Percentiles rank a stretch among this genome's conserved stretches.
These are phyloP conservation scores for Hypomontagnella submonticulosa DNA, from an alignment of 495 filamentous ascomycete species.

Conservation along the genomic window DNA sequence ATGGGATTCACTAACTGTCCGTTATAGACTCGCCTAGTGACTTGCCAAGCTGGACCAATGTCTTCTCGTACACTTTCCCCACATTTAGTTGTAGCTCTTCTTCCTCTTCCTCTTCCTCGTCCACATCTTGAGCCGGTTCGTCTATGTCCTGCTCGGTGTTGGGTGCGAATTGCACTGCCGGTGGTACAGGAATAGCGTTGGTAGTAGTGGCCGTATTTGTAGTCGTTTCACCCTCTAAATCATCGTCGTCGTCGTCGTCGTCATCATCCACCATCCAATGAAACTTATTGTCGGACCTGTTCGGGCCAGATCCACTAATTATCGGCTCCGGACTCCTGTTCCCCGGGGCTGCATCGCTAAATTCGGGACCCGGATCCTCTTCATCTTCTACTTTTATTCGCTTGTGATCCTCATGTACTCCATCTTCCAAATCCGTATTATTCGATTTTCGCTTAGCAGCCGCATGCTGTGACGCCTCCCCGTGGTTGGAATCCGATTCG, in stretches of 20 bases:
- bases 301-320: neutral
- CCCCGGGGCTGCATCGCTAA: conserved; percentile 47
- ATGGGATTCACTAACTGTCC: conserved; percentile 9
- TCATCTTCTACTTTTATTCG: conserved; percentile 49
- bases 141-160: conserved; percentile 27
- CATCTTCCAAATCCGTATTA: conserved; percentile 50
- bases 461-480: neutral
- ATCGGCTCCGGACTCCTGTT: conserved; percentile 26
- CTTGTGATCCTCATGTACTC: conserved; percentile 49
- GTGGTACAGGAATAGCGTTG: neutral
- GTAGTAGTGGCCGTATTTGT: neutral
- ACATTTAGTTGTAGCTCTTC: conserved; percentile 69
- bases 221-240: conserved; percentile 30
- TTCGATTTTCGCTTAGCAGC: conserved; percentile 47
- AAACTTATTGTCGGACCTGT: conserved; percentile 32
- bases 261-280: conserved; percentile 47
- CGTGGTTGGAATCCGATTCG: conserved; percentile 10
- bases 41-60: conserved; percentile 75
- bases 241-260: conserved; percentile 40
- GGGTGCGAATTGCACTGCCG: conserved; percentile 10
- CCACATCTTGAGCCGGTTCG: conserved; percentile 25
- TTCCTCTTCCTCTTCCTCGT: conserved; percentile 56
- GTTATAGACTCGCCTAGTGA: conserved; percentile 56
- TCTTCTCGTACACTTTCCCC: conserved; percentile 80
- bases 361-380: conserved; percentile 41